Conservation (phyloP, 441 rosid genomes). For the Brassica hybrid region DNA sequence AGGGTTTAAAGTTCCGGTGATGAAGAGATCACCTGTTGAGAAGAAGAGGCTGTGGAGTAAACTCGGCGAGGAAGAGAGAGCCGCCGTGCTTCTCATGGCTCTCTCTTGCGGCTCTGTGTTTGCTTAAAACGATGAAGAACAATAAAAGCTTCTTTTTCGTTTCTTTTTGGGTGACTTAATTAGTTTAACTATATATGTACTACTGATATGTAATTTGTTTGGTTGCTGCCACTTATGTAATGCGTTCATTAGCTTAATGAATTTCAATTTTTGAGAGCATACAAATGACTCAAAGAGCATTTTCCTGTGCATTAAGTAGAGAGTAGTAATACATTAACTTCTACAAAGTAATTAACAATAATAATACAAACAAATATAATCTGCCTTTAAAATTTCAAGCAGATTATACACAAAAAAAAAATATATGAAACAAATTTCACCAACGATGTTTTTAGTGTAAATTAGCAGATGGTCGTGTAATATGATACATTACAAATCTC, state of each 20-base stretch:
- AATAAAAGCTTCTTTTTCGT: neutral
- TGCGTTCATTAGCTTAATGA: conserved; percentile 35
- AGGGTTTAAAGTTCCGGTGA: conserved; percentile 71
- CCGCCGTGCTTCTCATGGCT: conserved; percentile 88
- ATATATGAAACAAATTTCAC: conserved; percentile 22
- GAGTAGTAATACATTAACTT: conserved; percentile 3
- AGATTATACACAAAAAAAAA: conserved; percentile 27
- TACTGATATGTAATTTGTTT: conserved; percentile 21
- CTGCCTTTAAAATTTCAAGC: conserved; percentile 36
- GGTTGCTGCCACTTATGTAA: conserved; percentile 23
- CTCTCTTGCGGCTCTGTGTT: conserved; percentile 80
- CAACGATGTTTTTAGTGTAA: neutral
- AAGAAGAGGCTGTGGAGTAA: conserved; percentile 58
- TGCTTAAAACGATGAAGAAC: conserved; percentile 44
- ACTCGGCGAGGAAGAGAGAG: conserved; percentile 92
- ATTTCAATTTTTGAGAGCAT: conserved; percentile 14
- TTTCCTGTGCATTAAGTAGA: neutral
- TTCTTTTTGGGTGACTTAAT: conserved; percentile 15
- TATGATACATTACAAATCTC: conserved; percentile 37
- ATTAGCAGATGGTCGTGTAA: conserved; percentile 22
- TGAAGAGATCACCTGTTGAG: conserved; percentile 72
- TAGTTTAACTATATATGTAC: conserved; percentile 22
- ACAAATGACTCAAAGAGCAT: neutral
- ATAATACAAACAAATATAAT: conserved; percentile 28
- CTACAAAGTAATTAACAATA: conserved; percentile 14